Evolutionary conservation across 1,284 basidiomycete species (phyloP).

Genomic region (Taiwanofungus camphoratus): DNA sequence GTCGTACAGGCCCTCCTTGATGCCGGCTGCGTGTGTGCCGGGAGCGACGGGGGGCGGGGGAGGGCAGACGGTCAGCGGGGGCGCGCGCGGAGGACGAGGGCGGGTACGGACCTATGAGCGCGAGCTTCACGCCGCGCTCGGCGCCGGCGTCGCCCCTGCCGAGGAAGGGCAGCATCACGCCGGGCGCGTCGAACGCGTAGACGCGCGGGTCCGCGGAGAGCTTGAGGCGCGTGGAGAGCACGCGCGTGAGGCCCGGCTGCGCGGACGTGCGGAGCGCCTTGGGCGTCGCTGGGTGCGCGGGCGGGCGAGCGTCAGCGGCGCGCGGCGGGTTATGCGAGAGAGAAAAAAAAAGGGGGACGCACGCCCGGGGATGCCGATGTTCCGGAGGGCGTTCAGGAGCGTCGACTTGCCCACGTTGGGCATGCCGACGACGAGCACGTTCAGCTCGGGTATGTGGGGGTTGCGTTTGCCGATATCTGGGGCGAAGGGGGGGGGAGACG

Average conservation of each 20-base stretch:
- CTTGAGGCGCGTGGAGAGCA: slow-evolving; percentile 79
- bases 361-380: slow-evolving; percentile 86
- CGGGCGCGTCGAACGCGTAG: slow-evolving; percentile 95
- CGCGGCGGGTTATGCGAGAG: not conserved
- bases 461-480: slow-evolving; percentile 66
- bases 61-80: slow-evolving; percentile 5
- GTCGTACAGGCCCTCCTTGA: slow-evolving; percentile 92
- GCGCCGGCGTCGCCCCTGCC: slow-evolving; percentile 80
- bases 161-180: slow-evolving; percentile 96
- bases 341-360: slow-evolving; percentile 14
- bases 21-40: slow-evolving; percentile 59
- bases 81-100: slow-evolving; percentile 2
- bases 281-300: slow-evolving; percentile 42
- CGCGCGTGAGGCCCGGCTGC: slow-evolving; percentile 83
- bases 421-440: slow-evolving; percentile 94
- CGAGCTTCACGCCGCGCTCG: slow-evolving; percentile 90
- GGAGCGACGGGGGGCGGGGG: slow-evolving; percentile 7
- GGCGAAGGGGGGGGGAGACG: too few species aligned
- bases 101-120: slow-evolving; percentile 70
- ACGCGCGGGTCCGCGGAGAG: slow-evolving; percentile 75
- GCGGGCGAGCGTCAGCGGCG: not conserved
- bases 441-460: slow-evolving; percentile 67
- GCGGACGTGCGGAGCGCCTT: slow-evolving; percentile 91
- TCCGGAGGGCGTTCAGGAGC: slow-evolving; percentile 86
- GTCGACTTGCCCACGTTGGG: slow-evolving; percentile 99